Conservation (phyloP, 495 filamentous ascomycete species). For the Penicillium turbatum region DNA sequence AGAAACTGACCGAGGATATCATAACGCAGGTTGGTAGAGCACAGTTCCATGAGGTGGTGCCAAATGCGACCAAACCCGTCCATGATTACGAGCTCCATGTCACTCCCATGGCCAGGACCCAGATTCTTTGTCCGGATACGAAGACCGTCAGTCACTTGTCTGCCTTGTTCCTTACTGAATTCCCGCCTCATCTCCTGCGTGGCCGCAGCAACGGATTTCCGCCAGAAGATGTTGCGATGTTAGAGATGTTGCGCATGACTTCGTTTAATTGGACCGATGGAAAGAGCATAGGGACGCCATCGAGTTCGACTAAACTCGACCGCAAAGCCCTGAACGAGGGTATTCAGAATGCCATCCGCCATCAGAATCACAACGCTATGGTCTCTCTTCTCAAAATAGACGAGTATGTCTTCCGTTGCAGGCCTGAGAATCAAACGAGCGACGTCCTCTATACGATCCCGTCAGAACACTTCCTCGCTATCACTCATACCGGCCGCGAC, state of each 20-base stretch:
- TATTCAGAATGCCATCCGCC: slow-evolving; percentile 30
- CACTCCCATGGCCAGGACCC: slow-evolving; percentile 17
- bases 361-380: slow-evolving; percentile 28
- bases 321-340: slow-evolving; percentile 34
- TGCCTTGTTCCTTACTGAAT: slow-evolving; percentile 15
- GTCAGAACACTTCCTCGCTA: slow-evolving; percentile 29
- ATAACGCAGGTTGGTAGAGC: too few species aligned
- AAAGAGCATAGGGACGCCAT: not conserved
- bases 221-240: slow-evolving; percentile 14
- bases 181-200: slow-evolving; percentile 28
- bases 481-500: slow-evolving; percentile 19
- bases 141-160: slow-evolving; percentile 7
- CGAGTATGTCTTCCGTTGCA: slow-evolving; percentile 30
- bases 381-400: slow-evolving; percentile 39
- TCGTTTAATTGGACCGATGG: slow-evolving; percentile 17
- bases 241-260: slow-evolving; percentile 37
- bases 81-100: slow-evolving; percentile 25
- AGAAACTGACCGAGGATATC: not conserved
- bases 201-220: slow-evolving; percentile 21
- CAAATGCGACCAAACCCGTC: not conserved
- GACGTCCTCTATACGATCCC: slow-evolving; percentile 24
- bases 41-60: not conserved
- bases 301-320: slow-evolving; percentile 12
- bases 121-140: slow-evolving; percentile 11
- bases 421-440: not conserved